These are phyloP conservation scores for Echeveria elegans DNA, from an alignment of 164 flowering plant species.

Conservation along the genomic window DNA sequence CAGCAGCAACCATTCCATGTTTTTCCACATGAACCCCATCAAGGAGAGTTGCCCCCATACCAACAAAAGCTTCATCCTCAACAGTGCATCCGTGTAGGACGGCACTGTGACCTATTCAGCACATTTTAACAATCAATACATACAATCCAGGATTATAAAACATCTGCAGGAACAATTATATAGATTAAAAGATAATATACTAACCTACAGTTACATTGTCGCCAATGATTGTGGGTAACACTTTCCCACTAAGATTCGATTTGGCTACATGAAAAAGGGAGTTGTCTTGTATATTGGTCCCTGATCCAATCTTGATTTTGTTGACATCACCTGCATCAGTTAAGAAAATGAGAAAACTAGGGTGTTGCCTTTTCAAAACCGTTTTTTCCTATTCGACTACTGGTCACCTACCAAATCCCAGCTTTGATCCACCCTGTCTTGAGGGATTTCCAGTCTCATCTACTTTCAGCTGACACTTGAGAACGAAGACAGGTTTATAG, in stretches of 20 bases:
- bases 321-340: conserved; percentile 69
- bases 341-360: background rate
- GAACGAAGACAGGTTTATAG: too few relatives aligned
- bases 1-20: conserved; percentile 91
- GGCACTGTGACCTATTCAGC: conserved; percentile 80
- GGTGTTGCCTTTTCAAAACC: background rate
- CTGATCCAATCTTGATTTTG: conserved; percentile 73
- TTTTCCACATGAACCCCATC: conserved; percentile 89
- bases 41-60: conserved; percentile 80
- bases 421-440: too few relatives aligned
- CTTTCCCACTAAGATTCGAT: conserved; percentile 87
- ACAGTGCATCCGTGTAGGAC: conserved; percentile 89
- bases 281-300: conserved; percentile 91
- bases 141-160: background rate
- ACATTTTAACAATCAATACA: background rate
- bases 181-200: conserved; percentile 11
- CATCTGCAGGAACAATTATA: background rate
- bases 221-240: conserved; percentile 85
- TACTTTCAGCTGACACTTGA: too few relatives aligned
- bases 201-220: conserved; percentile 91
- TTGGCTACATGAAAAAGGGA: conserved; percentile 95
- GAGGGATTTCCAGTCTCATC: too few relatives aligned
- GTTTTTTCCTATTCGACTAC: too few relatives aligned
- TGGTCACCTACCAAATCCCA: too few relatives aligned
- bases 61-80: conserved; percentile 88